Conservation (phyloP, 768 basidiomycete genomes). For the Boletus rubropictus region DNA sequence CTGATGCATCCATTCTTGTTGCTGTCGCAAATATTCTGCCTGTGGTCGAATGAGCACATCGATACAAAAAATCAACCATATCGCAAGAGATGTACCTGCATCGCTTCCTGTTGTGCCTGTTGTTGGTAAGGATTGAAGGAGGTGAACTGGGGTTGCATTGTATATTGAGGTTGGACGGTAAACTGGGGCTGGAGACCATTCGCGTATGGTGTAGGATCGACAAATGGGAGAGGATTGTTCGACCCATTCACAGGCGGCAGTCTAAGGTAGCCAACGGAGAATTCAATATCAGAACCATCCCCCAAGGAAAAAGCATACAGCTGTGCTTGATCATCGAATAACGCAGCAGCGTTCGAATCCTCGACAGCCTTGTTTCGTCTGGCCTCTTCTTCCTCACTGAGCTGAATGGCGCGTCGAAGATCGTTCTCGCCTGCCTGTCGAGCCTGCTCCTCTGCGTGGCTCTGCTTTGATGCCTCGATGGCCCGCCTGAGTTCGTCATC, state of each 20-base stretch:
- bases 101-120: conserved; percentile 85
- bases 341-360: conserved; percentile 60
- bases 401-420: conserved; percentile 69
- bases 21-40: conserved; percentile 42
- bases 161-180: conserved; percentile 72
- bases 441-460: conserved; percentile 63
- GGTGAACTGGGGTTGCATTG: conserved; percentile 79
- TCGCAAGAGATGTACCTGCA: conserved; percentile 40
- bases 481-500: conserved; percentile 84
- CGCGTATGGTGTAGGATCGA: conserved; percentile 57
- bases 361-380: conserved; percentile 64
- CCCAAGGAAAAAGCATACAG: conserved; percentile 44
- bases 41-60: conserved; percentile 18
- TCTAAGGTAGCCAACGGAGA: conserved; percentile 16
- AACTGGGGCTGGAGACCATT: conserved; percentile 64
- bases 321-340: conserved; percentile 87
- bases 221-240: conserved; percentile 54
- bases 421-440: conserved; percentile 71
- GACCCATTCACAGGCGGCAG: conserved; percentile 28
- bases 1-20: conserved; percentile 70
- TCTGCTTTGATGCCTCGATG: conserved; percentile 85
- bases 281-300: conserved; percentile 4
- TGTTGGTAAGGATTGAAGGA: conserved; percentile 94
- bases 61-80: not conserved
- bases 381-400: conserved; percentile 89